Conservation (phyloP, 345 rosid species). For the Murraya paniculata region DNA sequence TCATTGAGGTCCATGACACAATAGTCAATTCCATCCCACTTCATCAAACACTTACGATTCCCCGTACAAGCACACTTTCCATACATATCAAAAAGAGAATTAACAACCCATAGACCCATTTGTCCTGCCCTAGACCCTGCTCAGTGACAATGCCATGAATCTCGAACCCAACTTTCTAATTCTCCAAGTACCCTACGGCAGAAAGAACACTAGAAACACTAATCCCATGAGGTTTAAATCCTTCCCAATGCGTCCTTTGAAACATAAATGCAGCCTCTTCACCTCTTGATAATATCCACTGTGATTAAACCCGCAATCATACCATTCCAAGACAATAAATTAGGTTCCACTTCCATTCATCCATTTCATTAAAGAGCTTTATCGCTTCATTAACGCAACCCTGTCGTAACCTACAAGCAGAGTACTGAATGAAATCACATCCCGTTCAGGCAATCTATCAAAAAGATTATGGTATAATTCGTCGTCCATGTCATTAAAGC, state of each 20-base stretch:
- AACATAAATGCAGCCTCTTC: slow-evolving; percentile 5
- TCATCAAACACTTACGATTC: slow-evolving; percentile 26
- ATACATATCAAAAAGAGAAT: slow-evolving; percentile 34
- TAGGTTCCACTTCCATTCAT: slow-evolving; percentile 14
- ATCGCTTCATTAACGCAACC: slow-evolving; percentile 24
- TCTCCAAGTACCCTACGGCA: slow-evolving; percentile 27
- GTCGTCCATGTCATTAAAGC: too few relatives aligned
- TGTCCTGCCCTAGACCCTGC: slow-evolving; percentile 25
- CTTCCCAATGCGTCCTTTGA: slow-evolving; percentile 25
- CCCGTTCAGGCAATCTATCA: slow-evolving; percentile 29
- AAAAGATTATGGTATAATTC: slow-evolving; percentile 24
- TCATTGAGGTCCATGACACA: slow-evolving; percentile 37
- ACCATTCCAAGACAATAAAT: slow-evolving; percentile 38
- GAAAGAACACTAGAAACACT: slow-evolving; percentile 34
- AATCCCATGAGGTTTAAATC: slow-evolving; percentile 28
- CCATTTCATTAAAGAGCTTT: slow-evolving; percentile 16
- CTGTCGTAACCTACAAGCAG: slow-evolving; percentile 24
- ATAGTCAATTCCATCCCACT: slow-evolving; percentile 31
- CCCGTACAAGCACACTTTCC: slow-evolving; percentile 31
- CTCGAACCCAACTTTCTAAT: slow-evolving; percentile 25
- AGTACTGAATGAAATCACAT: slow-evolving; percentile 30
- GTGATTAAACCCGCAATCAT: slow-evolving; percentile 30
- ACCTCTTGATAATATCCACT: slow-evolving; percentile 25
- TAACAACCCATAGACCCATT: slow-evolving; percentile 14
- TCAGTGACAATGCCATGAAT: slow-evolving; percentile 28